phyloP scores from a whole-genome alignment of 352 stramenopile species.

The Poterioochromonas sp. region DNA sequence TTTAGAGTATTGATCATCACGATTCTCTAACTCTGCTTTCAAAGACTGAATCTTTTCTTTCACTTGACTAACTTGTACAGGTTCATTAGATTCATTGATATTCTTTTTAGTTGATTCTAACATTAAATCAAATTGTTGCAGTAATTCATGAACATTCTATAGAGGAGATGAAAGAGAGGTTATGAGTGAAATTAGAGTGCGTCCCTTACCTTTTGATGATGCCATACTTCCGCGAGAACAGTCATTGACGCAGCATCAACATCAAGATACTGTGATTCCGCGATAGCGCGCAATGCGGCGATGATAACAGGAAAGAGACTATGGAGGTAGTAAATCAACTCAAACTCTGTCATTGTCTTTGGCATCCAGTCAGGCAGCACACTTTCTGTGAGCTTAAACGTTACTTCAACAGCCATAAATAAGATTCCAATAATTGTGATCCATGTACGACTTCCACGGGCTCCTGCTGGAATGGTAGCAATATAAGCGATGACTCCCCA shows the following conservation, averaged over 20 bases:
- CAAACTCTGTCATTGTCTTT: constrained; percentile 2
- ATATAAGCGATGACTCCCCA: constrained; percentile 2
- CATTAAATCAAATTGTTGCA: background rate
- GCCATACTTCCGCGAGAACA: background rate
- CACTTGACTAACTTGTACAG: too few species aligned
- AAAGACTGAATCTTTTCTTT: too few species aligned
- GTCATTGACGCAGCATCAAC: background rate
- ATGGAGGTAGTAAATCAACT: background rate
- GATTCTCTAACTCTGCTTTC: background rate
- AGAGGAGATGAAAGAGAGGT: background rate
- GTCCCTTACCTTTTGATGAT: constrained; percentile 5
- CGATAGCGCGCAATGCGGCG: background rate
- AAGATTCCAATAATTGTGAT: background rate
- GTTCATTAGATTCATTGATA: too few species aligned
- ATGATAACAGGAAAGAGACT: background rate
- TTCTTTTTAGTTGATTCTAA: background rate
- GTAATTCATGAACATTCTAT: background rate
- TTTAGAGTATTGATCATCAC: background rate
- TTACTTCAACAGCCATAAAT: background rate
- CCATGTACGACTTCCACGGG: background rate
- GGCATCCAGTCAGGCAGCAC: background rate
- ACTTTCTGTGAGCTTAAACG: background rate
- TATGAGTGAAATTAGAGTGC: background rate
- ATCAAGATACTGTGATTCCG: background rate
- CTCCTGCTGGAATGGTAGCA: background rate